Base-by-base conservation (phyloP, 495 filamentous ascomycete genomes). In the Neurospora africana region DNA sequence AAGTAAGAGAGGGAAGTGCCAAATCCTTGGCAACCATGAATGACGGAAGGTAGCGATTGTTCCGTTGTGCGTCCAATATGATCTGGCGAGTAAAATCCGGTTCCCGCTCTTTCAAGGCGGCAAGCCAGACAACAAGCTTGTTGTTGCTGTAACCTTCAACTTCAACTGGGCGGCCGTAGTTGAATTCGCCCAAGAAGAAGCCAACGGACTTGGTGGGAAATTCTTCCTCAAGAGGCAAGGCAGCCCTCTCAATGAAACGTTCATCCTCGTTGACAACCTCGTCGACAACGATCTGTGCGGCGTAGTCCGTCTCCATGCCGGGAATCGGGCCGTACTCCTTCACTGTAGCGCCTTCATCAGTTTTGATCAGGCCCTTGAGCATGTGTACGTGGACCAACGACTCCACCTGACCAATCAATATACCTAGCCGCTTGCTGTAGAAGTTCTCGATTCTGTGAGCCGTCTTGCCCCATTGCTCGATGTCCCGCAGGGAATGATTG, bases 181-280 rank as follows among this genome's bases (percentile, higher is more conserved):
- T 92, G 82, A 90, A 95, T 4, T 98, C 96, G 53, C 96, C 96
- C n/a, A 99, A 82, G 84, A 97, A 99, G 84, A 99, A 98, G 2
- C 91, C 94, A 47, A 88, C 86, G 17, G 92, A 89, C 69, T 88
- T 89, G 70, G 89, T 80, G 0, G 96, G 94, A 77, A 98, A 98
- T 74, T 99, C 96, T 79, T 98, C 89, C 77, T 94, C 92, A 47
- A 99, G 89, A 3, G 94, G 91, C 10, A 95, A 74, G 27, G 96
- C 94, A 40, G 87, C 90, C 74, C 89, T 89, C 83, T 99, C 96
- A 61, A 98, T 86, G 81, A 98, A 98, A 36, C 96, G 90, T 76
- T 91, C 90, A 77, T 99, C 96, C 73, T 95, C 92, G 81, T 93
- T 97, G 75, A 93, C 80, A 10, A 99, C 94, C 70, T 93, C 89